phyloP scores from a whole-genome alignment of 768 basidiomycete genomes.

The Amanita exitialis region DNA sequence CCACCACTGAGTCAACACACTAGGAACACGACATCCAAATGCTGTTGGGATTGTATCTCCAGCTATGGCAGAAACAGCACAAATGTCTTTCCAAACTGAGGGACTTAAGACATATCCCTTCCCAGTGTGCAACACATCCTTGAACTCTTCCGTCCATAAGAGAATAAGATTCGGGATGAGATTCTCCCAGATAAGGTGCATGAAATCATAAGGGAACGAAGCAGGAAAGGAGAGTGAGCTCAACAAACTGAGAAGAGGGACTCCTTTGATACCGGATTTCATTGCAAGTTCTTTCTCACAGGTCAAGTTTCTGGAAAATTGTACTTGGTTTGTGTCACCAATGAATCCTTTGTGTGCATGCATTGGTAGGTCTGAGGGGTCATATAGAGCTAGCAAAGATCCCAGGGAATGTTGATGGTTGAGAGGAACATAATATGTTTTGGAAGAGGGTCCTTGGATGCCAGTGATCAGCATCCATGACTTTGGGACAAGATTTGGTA shows the following conservation, averaged over 20 bases:
- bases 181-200: slow-evolving; percentile 40
- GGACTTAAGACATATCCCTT: slow-evolving; percentile 19
- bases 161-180: slow-evolving; percentile 24
- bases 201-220: slow-evolving; percentile 37
- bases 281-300: neutral
- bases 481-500: no score
- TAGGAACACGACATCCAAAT: slow-evolving; percentile 24
- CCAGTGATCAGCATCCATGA: no score
- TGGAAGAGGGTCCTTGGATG: slow-evolving; percentile 5
- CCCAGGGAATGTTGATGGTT: slow-evolving; percentile 8
- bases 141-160: slow-evolving; percentile 32
- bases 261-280: neutral
- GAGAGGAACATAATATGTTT: slow-evolving; percentile 18
- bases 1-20: slow-evolving; percentile 18
- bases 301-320: slow-evolving; percentile 9
- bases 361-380: slow-evolving; percentile 23
- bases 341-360: slow-evolving; percentile 20
- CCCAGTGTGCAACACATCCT: slow-evolving; percentile 21
- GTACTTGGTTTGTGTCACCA: slow-evolving; percentile 13
- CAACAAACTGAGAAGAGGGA: slow-evolving; percentile 20
- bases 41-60: slow-evolving; percentile 27
- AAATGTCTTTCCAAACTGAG: slow-evolving; percentile 30
- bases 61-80: slow-evolving; percentile 20
- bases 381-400: slow-evolving; percentile 10
- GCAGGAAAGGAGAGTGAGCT: slow-evolving; percentile 23